Conservation (phyloP, 306 rosid genomes). For the Astragalus membranaceus region DNA sequence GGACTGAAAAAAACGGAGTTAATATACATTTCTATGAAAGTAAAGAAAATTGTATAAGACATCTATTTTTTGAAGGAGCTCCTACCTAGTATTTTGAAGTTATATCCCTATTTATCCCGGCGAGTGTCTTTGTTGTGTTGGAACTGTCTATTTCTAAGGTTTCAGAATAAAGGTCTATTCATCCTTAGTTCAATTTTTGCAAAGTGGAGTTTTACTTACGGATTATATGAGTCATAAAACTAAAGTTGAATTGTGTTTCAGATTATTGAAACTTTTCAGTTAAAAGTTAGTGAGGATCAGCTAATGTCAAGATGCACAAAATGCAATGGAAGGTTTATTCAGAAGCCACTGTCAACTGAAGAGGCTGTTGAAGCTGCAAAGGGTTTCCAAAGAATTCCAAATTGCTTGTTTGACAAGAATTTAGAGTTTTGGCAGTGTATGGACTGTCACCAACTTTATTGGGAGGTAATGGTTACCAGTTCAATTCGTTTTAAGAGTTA, state of each 20-base stretch:
- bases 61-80: not conserved
- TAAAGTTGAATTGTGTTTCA: slow-evolving; percentile 30
- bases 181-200: not conserved
- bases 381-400: slow-evolving; percentile 80
- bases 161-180: not conserved
- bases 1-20: not conserved
- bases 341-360: slow-evolving; percentile 72
- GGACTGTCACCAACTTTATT: slow-evolving; percentile 89
- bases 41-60: not conserved
- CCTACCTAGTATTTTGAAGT: not conserved
- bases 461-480: slow-evolving; percentile 61
- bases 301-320: slow-evolving; percentile 87
- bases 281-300: slow-evolving; percentile 67
- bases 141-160: not conserved
- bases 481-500: slow-evolving; percentile 1
- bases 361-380: slow-evolving; percentile 88
- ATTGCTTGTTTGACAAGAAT: slow-evolving; percentile 79
- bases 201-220: slow-evolving; percentile 5
- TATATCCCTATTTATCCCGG: not conserved
- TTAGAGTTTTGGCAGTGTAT: slow-evolving; percentile 90
- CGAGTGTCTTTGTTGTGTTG: not conserved
- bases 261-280: slow-evolving; percentile 77
- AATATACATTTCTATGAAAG: not conserved
- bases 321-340: slow-evolving; percentile 91
- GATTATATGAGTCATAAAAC: not conserved